Conservation (phyloP, 2,329 filamentous ascomycete species). For the Penicillium sp. region DNA sequence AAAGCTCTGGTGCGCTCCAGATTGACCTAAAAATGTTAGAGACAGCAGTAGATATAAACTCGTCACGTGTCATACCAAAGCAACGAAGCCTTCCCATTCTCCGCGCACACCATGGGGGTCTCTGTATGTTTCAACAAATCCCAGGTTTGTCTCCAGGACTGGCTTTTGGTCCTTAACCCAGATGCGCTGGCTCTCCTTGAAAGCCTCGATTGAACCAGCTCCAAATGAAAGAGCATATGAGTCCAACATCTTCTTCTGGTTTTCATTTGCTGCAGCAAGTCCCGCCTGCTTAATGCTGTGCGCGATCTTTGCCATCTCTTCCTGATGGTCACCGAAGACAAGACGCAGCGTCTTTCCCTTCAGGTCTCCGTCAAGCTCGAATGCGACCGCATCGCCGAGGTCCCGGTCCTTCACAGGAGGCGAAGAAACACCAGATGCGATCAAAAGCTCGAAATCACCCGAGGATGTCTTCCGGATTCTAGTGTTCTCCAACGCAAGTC, state of each 20-base stretch:
- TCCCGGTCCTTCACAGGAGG: conserved; percentile 58
- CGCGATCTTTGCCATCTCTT: conserved; percentile 61
- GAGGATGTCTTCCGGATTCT: conserved; percentile 58
- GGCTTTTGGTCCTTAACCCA: conserved; percentile 81
- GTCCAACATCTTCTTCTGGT: conserved; percentile 62
- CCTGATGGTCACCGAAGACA: conserved; percentile 64
- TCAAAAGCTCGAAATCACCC: conserved; percentile 62
- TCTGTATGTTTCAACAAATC: conserved; percentile 77
- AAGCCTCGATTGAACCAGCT: conserved; percentile 63
- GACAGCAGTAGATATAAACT: not conserved
- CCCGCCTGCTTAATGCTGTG: conserved; percentile 60
- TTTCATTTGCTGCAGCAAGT: conserved; percentile 63
- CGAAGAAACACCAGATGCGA: conserved; percentile 57
- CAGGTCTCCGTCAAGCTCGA: conserved; percentile 52
- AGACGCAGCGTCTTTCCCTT: conserved; percentile 61
- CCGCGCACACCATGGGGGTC: conserved; percentile 72
- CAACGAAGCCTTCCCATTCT: conserved; percentile 79
- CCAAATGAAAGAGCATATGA: conserved; percentile 69
- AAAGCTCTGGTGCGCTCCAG: conserved; percentile 83
- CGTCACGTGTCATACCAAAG: conserved; percentile 39
- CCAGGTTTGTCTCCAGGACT: conserved; percentile 69
- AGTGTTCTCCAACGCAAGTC: conserved; percentile 65
- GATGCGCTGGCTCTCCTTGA: conserved; percentile 68
- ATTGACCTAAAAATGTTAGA: conserved; percentile 53
- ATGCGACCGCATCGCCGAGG: conserved; percentile 57